phyloP scores from a whole-genome alignment of 495 filamentous ascomycete species.

The Copromyces sp. region DNA sequence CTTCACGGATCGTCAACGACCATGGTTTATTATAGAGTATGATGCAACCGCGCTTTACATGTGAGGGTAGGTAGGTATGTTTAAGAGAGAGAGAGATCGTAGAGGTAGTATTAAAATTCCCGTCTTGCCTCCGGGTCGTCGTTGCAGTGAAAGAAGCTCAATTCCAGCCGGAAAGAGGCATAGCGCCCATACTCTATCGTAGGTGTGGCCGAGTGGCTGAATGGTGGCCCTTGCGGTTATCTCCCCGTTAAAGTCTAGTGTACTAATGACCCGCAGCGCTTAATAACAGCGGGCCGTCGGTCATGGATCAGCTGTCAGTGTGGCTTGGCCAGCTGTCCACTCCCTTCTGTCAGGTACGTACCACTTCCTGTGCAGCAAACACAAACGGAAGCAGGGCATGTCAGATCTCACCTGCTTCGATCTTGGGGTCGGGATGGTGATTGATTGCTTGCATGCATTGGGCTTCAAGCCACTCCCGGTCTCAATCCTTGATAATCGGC shows the following conservation, averaged over 20 bases:
- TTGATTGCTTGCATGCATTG: neutral
- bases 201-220: slow-evolving; percentile 4
- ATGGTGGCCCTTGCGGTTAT: neutral
- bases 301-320: neutral
- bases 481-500: neutral
- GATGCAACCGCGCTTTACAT: neutral
- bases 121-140: neutral
- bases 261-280: neutral
- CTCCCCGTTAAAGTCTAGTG: neutral
- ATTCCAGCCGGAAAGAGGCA: neutral
- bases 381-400: neutral
- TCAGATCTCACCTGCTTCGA: neutral
- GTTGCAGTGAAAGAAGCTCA: neutral
- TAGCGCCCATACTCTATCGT: neutral
- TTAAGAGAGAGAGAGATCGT: neutral
- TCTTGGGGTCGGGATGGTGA: neutral
- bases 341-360: neutral
- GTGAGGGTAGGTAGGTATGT: neutral
- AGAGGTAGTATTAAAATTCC: neutral
- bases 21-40: neutral
- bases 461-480: neutral
- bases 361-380: neutral
- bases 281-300: neutral
- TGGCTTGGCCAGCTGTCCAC: neutral
- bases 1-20: neutral